Conservation (phyloP, 352 stramenopile genomes). For the Phytopythium delawarense region DNA sequence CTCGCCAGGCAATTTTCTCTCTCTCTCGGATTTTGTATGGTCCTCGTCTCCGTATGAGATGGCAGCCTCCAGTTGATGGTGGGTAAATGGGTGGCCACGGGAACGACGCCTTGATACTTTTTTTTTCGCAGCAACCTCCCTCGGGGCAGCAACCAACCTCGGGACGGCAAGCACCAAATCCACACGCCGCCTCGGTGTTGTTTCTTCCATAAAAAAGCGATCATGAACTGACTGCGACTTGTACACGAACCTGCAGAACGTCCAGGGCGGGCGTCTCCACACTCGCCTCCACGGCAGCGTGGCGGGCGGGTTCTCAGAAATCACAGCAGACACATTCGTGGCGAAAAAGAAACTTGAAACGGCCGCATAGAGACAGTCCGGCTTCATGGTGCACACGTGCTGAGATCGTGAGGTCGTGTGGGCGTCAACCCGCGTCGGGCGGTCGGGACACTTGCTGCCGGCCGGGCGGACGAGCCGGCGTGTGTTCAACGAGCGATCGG, state of each 20-base stretch:
- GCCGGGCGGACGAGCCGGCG: background rate
- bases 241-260: no score
- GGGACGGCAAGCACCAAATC: no score
- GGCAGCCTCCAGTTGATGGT: background rate
- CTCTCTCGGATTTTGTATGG: background rate
- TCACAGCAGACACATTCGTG: background rate
- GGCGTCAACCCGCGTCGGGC: background rate
- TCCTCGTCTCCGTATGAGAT: background rate
- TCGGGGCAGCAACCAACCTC: no score
- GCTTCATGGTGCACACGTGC: background rate
- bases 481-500: background rate
- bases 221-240: no score
- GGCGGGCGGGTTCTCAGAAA: conserved; percentile 3
- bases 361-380: conserved; percentile 7
- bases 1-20: background rate
- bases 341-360: conserved; percentile 3
- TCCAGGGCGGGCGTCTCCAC: background rate
- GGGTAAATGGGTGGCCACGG: background rate
- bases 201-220: background rate
- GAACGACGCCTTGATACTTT: background rate
- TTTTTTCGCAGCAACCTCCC: background rate
- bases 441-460: background rate
- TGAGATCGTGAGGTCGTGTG: background rate
- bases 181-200: background rate
- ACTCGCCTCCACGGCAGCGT: background rate